Evolutionary conservation across 768 basidiomycete species (phyloP).

Genomic region (Mycena haematopus): DNA sequence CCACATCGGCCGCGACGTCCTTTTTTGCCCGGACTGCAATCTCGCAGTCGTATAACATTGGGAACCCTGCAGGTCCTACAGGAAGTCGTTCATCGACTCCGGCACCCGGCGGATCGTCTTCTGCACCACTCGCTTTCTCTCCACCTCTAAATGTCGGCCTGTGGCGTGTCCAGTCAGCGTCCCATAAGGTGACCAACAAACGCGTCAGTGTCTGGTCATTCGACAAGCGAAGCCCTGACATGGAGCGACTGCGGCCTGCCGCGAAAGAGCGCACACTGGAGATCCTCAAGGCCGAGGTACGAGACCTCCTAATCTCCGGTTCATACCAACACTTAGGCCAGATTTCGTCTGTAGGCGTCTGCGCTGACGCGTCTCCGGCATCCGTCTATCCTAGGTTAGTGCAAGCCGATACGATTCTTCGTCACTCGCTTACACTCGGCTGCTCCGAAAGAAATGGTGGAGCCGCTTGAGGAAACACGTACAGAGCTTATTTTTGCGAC

Average conservation of each 20-base stretch:
- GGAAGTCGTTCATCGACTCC: constrained; percentile 59
- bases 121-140: constrained; percentile 49
- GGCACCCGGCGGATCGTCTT: constrained; percentile 38
- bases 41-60: constrained; percentile 80
- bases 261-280: constrained; percentile 82
- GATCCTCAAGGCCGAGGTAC: constrained; percentile 89
- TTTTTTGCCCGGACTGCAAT: constrained; percentile 85
- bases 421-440: constrained; percentile 6
- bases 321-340: constrained; percentile 21
- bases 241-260: constrained; percentile 68
- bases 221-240: constrained; percentile 80
- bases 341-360: constrained; percentile 61
- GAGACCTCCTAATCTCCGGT: constrained; percentile 30
- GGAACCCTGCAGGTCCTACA: constrained; percentile 40
- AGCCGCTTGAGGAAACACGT: constrained; percentile 93
- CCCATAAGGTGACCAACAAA: constrained; percentile 89
- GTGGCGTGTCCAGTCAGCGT: constrained; percentile 88
- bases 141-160: constrained; percentile 76
- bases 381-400: constrained; percentile 86
- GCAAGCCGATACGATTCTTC: constrained; percentile 11
- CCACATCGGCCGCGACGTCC: constrained; percentile 82
- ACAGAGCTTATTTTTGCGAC: constrained; percentile 92
- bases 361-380: constrained; percentile 87
- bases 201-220: constrained; percentile 92
- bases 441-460: constrained; percentile 84